phyloP scores from a whole-genome alignment of 2,329 filamentous ascomycete genomes.

The Trichoderma semiorbis region DNA sequence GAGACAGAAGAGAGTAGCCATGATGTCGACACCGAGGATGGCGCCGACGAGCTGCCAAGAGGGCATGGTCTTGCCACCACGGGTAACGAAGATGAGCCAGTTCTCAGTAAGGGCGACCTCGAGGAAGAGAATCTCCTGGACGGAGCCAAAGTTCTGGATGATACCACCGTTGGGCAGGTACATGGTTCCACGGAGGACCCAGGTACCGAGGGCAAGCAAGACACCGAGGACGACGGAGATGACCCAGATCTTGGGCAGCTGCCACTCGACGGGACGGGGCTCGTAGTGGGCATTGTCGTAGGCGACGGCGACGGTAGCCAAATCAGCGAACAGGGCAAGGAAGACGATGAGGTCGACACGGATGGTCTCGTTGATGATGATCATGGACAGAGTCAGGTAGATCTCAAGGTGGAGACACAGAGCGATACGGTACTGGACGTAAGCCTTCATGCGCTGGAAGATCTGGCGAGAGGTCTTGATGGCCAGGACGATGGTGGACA shows the following conservation, averaged over 20 bases:
- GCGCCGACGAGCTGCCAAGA: constrained; percentile 80
- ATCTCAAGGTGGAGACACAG: constrained; percentile 88
- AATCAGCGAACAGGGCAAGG: constrained; percentile 92
- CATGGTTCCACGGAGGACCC: constrained; percentile 88
- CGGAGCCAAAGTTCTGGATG: constrained; percentile 80
- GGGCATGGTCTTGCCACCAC: constrained; percentile 85
- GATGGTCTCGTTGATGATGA: constrained; percentile 77
- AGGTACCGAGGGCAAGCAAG: constrained; percentile 77
- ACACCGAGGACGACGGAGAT: constrained; percentile 83
- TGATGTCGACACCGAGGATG: constrained; percentile 75
- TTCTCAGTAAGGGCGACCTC: constrained; percentile 90
- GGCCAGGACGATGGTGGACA: constrained; percentile 88
- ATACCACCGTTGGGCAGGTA: constrained; percentile 74
- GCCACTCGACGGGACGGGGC: constrained; percentile 88
- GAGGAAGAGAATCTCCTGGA: constrained; percentile 82
- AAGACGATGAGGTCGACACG: constrained; percentile 88
- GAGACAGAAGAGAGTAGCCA: constrained; percentile 81
- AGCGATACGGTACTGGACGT: constrained; percentile 92
- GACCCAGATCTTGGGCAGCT: constrained; percentile 88
- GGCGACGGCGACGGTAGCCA: constrained; percentile 86
- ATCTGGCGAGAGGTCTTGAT: constrained; percentile 92
- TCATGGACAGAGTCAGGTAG: constrained; percentile 89
- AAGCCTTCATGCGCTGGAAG: constrained; percentile 96
- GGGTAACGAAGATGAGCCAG: constrained; percentile 95
- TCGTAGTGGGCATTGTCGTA: constrained; percentile 92